Conservation (phyloP, 2,329 filamentous ascomycete species). For the Arthrinium puccinioides region DNA sequence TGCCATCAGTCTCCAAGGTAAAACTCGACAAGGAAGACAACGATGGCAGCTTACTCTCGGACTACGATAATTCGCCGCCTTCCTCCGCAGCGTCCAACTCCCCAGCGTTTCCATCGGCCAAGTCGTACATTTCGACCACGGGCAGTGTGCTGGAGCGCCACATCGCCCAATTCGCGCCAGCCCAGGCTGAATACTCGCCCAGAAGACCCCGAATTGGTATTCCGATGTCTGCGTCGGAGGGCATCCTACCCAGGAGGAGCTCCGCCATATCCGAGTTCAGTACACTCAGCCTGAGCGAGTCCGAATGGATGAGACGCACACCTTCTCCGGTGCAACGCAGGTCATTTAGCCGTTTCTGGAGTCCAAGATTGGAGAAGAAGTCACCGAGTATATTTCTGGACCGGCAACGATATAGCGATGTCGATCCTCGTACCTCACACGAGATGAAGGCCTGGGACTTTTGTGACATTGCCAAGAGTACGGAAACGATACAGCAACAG, state of each 20-base stretch:
- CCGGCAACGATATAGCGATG: constrained; percentile 2
- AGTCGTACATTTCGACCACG: constrained; percentile 20
- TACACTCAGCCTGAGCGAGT: constrained; percentile 17
- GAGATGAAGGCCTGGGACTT: neutral
- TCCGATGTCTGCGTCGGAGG: constrained; percentile 7
- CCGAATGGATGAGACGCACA: constrained; percentile 22
- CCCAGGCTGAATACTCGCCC: constrained; percentile 11
- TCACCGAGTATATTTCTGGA: neutral
- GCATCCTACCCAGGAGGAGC: constrained; percentile 1
- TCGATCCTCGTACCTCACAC: constrained; percentile 1
- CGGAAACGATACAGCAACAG: no score
- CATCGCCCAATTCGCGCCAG: constrained; percentile 18
- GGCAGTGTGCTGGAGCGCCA: constrained; percentile 22
- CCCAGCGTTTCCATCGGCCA: constrained; percentile 16
- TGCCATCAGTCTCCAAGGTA: no score
- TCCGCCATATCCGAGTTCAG: constrained; percentile 3
- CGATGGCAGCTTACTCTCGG: constrained; percentile 17
- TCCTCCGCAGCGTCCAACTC: constrained; percentile 16
- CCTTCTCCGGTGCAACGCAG: constrained; percentile 16
- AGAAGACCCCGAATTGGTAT: no score
- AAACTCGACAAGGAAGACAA: constrained; percentile 9
- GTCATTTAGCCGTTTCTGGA: constrained; percentile 12
- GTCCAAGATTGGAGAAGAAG: constrained; percentile 11
- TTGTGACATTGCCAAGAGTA: no score
- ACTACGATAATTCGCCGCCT: constrained; percentile 19